Conservation (phyloP, 768 basidiomycete species). For the Myochromella boudieri region DNA sequence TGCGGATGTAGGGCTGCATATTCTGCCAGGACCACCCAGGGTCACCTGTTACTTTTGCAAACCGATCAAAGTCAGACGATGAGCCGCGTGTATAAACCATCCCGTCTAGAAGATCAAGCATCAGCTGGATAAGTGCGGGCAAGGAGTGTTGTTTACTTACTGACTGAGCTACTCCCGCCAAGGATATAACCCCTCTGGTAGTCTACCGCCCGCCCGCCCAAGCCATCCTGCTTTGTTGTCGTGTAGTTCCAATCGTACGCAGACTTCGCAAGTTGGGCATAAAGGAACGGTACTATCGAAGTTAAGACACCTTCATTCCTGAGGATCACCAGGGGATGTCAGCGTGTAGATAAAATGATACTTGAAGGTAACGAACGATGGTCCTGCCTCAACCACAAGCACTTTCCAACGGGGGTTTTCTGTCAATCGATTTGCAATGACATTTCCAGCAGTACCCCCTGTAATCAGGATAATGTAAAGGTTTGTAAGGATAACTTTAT, state of each 20-base stretch:
- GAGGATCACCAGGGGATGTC: no score
- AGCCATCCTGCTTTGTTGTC: no score
- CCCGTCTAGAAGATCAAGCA: slow-evolving; percentile 13
- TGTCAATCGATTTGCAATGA: slow-evolving; percentile 16
- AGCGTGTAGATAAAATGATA: neutral
- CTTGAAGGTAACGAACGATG: slow-evolving; percentile 6
- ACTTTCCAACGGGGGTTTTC: slow-evolving; percentile 9
- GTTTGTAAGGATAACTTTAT: no score
- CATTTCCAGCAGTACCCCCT: slow-evolving; percentile 21
- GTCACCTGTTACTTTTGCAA: slow-evolving; percentile 23
- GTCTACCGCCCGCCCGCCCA: slow-evolving; percentile 13
- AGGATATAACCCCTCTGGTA: slow-evolving; percentile 26
- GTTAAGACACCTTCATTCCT: slow-evolving; percentile 14
- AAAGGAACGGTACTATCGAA: slow-evolving; percentile 14
- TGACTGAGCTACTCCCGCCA: slow-evolving; percentile 31
- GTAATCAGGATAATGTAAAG: neutral
- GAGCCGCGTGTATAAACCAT: slow-evolving; percentile 26
- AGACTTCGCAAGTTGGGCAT: slow-evolving; percentile 6
- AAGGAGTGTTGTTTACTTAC: no score
- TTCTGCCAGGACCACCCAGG: slow-evolving; percentile 29
- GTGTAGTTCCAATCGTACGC: slow-evolving; percentile 28
- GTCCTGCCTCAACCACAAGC: slow-evolving; percentile 14
- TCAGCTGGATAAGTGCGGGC: no score
- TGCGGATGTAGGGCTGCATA: slow-evolving; percentile 20
- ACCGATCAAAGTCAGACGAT: slow-evolving; percentile 26